Conservation (phyloP, 2,329 filamentous ascomycete genomes). For the Dactylellina parvicollis region DNA sequence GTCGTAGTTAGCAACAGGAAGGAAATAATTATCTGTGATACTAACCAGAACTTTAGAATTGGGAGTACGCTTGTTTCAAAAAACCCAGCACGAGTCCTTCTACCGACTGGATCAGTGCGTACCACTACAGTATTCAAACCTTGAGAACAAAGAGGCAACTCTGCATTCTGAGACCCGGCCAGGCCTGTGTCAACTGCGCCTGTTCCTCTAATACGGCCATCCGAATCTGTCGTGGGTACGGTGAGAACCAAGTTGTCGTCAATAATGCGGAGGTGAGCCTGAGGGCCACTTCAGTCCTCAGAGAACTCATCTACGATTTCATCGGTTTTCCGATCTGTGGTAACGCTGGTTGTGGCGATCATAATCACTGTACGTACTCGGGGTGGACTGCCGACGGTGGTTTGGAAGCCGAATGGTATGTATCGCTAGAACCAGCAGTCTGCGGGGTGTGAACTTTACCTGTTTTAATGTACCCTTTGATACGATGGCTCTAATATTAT, state of each 20-base stretch:
- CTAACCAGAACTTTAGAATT: constrained; percentile 17
- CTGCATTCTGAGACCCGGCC: background rate
- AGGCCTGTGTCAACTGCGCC: constrained; percentile 11
- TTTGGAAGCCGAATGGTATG: constrained; percentile 11
- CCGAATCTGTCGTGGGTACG: constrained; percentile 22
- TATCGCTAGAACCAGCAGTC: background rate
- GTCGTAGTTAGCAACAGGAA: too few relatives aligned
- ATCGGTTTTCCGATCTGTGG: background rate
- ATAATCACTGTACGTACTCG: background rate
- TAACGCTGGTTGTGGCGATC: constrained; percentile 6
- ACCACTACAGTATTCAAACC: background rate
- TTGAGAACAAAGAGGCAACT: background rate
- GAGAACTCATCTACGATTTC: background rate
- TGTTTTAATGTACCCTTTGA: background rate
- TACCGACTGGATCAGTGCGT: constrained; percentile 14
- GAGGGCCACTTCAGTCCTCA: background rate
- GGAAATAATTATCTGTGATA: background rate
- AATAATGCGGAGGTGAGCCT: constrained; percentile 1
- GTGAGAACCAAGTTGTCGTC: background rate
- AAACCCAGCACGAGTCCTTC: background rate
- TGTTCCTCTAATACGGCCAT: constrained; percentile 19
- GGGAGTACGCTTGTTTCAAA: constrained; percentile 28
- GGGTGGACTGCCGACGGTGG: background rate
- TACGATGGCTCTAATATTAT: too few relatives aligned
- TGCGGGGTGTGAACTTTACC: background rate